phyloP scores from a whole-genome alignment of 2,329 filamentous ascomycete species.

The Pestalotiopsis sp. region DNA sequence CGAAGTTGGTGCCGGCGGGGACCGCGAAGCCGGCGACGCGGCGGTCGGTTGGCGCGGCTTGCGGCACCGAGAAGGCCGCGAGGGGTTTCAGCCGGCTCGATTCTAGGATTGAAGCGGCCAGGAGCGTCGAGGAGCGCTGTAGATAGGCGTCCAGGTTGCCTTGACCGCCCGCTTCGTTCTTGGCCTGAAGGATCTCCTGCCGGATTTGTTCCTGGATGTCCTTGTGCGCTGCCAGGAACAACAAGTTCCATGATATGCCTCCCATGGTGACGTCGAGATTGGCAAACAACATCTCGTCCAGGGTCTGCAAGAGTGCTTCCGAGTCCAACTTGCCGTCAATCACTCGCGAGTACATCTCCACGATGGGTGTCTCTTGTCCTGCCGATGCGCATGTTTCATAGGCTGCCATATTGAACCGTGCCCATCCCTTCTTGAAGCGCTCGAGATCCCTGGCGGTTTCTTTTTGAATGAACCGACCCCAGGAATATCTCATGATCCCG shows the following conservation, averaged over 20 bases:
- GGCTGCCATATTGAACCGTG: background rate
- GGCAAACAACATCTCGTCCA: constrained; percentile 18
- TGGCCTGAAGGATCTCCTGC: constrained; percentile 18
- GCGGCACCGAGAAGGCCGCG: constrained; percentile 43
- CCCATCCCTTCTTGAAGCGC: background rate
- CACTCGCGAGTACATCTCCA: background rate
- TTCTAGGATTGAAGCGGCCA: constrained; percentile 41
- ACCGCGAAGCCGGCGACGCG: constrained; percentile 36
- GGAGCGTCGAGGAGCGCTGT: constrained; percentile 24
- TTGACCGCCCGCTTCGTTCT: background rate
- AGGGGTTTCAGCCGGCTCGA: constrained; percentile 40
- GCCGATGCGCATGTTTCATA: background rate
- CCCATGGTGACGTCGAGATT: constrained; percentile 44
- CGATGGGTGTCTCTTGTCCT: background rate
- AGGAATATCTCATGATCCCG: constrained; percentile 32
- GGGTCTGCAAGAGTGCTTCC: background rate
- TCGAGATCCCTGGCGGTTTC: background rate
- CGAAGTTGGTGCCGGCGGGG: constrained; percentile 40
- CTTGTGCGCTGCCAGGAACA: constrained; percentile 39
- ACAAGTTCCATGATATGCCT: constrained; percentile 39
- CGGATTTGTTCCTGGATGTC: constrained; percentile 28
- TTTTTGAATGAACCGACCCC: constrained; percentile 20
- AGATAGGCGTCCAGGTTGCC: constrained; percentile 27
- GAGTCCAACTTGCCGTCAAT: background rate
- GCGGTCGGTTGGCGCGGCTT: constrained; percentile 38